Evolutionary conservation across 2,329 filamentous ascomycete genomes (phyloP).

Genomic region (Geosmithia flava): DNA sequence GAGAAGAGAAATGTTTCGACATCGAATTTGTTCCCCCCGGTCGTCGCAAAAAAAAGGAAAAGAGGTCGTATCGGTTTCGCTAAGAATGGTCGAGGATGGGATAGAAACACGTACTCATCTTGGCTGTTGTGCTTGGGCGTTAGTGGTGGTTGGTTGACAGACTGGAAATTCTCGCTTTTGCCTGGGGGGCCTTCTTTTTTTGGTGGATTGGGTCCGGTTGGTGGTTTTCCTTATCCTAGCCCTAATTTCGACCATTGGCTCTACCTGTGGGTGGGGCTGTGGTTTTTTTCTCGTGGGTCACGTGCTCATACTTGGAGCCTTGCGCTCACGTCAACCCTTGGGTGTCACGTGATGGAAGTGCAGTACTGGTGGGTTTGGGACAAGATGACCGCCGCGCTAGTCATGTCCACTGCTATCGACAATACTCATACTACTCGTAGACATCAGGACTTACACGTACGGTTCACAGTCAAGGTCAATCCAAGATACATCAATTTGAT

Average conservation of each 20-base stretch:
- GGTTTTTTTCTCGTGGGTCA: constrained; percentile 6
- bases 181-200: constrained; percentile 17
- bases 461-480: no score
- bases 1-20: no score
- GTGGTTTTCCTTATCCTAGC: constrained; percentile 13
- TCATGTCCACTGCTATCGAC: no score
- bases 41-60: not conserved
- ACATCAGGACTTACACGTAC: no score
- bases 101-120: constrained; percentile 40
- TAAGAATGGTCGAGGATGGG: not conserved
- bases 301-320: not conserved
- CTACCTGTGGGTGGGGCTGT: not conserved
- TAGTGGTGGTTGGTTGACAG: constrained; percentile 24
- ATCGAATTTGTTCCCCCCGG: no score
- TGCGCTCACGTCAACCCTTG: not conserved
- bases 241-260: constrained; percentile 16
- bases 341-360: not conserved
- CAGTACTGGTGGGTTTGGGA: no score
- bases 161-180: constrained; percentile 20
- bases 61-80: not conserved
- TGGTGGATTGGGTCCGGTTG: constrained; percentile 17
- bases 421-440: no score
- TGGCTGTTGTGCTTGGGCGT: constrained; percentile 32
- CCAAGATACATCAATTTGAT: no score
- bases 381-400: no score